These are phyloP conservation scores for Ophiocordyceps camponoti-rufipedis DNA, from an alignment of 2,329 filamentous ascomycete species.

Conservation along the genomic window DNA sequence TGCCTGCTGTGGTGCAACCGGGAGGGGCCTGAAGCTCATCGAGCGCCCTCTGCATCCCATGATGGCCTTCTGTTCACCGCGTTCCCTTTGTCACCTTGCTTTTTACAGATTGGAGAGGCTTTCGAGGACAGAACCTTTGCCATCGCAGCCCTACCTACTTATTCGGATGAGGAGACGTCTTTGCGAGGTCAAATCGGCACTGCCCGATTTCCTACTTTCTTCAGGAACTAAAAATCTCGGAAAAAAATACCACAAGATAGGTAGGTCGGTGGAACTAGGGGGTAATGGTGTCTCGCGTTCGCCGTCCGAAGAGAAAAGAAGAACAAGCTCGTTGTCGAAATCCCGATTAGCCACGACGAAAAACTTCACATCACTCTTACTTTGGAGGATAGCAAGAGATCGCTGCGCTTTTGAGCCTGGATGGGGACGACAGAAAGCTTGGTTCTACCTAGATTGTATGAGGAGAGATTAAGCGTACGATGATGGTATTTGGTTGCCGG, in stretches of 20 bases:
- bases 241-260: conserved; percentile 5
- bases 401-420: neutral
- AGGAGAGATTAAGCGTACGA: conserved; percentile 3
- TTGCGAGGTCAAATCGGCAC: conserved; percentile 2
- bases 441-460: conserved; percentile 4
- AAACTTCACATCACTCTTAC: neutral
- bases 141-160: neutral
- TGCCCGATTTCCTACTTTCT: conserved; percentile 4
- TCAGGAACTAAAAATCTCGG: conserved; percentile 1
- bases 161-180: neutral
- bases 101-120: neutral
- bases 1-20: too few relatives aligned
- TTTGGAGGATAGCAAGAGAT: neutral
- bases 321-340: neutral
- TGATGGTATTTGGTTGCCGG: conserved; percentile 3
- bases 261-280: conserved; percentile 1
- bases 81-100: neutral
- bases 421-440: conserved; percentile 2
- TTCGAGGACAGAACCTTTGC: neutral
- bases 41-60: neutral
- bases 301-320: conserved; percentile 1
- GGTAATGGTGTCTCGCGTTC: neutral
- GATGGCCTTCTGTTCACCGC: neutral
- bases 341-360: neutral
- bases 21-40: neutral